Base-by-base conservation (phyloP, 2,329 filamentous ascomycete genomes). In the Exophiala aquamarina region DNA sequence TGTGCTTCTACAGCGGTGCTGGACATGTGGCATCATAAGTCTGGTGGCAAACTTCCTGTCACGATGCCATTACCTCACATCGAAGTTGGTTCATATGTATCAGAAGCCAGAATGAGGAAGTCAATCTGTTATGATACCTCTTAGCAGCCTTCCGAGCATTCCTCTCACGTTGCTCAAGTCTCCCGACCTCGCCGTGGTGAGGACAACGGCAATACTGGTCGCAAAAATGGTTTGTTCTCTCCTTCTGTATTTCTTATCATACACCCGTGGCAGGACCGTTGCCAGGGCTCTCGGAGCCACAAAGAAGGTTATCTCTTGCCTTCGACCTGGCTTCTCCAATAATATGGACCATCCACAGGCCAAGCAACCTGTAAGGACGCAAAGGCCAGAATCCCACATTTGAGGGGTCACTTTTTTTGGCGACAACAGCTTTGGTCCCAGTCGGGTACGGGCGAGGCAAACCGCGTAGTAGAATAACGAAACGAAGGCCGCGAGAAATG, bases 261-360 rank as follows among this genome's bases (percentile, higher is more conserved):
- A 94, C 32, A 79, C 74, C 50, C 89, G 72, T 5, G 89, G 89
- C 13, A 94, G 68, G 51, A 91, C 65, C 1, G 86, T 88, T 7
- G 86, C 87, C 53, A 88, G 72, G 11, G 89, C 89, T 53, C 88
- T 76, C 0, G 89, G 89, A 15, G 86, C 82, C 34, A 93, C 88
- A 63, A 94, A 94, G 31, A 93, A 74, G 7, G 84, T 81, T 62
- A 94, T 78, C 61, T 94, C 89, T 60, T 86, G 83, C 47, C 85
- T 75, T 53, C 86, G 78, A 36, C 74, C 72, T 6, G 56, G 49
- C 61, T 65, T 79, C 73, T 94, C 89, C 28, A 89, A 68, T 36
- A 94, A 71, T 36, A 93, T 82, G 67, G 87, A 91, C 84, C 86
- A 89, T 2, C 89, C 89, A 62, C 89, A 94, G 33, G 89, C 70